Base-by-base conservation (phyloP, 257 asterid species). In the Solanum infundibuliforme region DNA sequence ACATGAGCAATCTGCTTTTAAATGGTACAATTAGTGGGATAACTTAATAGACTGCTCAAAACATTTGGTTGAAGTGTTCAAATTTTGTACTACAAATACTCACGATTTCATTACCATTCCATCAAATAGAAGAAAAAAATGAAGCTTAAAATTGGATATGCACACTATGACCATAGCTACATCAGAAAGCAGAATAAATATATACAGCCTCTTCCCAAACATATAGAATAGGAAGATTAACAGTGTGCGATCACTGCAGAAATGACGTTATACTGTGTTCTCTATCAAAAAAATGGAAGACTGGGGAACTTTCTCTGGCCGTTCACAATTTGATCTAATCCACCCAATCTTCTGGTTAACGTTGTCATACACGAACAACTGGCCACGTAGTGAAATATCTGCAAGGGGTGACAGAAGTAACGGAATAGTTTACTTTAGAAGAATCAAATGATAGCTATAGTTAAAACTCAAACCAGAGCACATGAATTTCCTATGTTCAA, bases 311-410 rank as follows among this genome's bases (percentile, higher is more conserved):
- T 86, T 86, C 87, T 29, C 87, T 62, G 98, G 97, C 87, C 84
- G 91, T 48, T 86, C 87, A 90, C 98, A 95, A 84, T 94, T 94
- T 9, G 96, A 95, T 85, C 88, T 94, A 60, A 93, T 90, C 98
- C 98, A 95, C 60, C 98, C 98, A 52, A 95, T 93, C 91, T 90
- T 94, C 86, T 92, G 91, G 79, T 92, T 92, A 83, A 91, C 95
- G 34, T 93, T 95, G 91, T 95, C 98, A 62, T 93, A 95, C 71
- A 92, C 98, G 55, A 94, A 84, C 41, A 95, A 91, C 86, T 85
- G 90, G 87, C 96, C 96, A 6, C 94, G 94, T 72, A 95, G 87
- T 4, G 98, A 94, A 88, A 95, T 88, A 90, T 93, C 98, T 95
- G 95, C 92, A 91, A 76, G 88, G 82, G 29, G 14, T 25, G 48